Base-by-base conservation (phyloP, 768 basidiomycete species). In the Crassisporium funariophilum region DNA sequence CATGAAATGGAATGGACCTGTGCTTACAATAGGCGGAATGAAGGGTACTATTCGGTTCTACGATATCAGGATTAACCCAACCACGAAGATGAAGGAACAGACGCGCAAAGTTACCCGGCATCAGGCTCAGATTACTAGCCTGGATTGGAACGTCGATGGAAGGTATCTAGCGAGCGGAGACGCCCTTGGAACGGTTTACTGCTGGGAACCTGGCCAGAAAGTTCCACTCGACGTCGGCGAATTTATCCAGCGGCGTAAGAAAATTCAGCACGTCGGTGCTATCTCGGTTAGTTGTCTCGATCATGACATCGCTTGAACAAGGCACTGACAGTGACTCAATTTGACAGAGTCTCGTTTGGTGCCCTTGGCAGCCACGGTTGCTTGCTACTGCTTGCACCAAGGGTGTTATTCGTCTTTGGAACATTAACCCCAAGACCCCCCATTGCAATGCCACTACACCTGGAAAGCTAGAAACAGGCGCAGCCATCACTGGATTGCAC, bases 1-100 rank as follows among this genome's bases (percentile, higher is more conserved):
- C 13, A 68, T 93, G 66, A 72, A 74, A 16, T 92, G 88, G 84
- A 78, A 78, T 53, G 79, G 78, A 3, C 74, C 78, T 15, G 68
- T 84, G 9, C 70, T 93, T n/a, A 79, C 78, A 12, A 75, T 84
- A 11, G 88, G 88, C 3, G 81, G 82, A 33, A 57, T 69, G 47
- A 83, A 84, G 54, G 89, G 89, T n/a, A 75, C 77, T 21, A 85
- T 93, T 45, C 77, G 82, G 50, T 83, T 88, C 60, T 86, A 81
- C 56, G 88, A 91, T 60, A 86, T 84, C 1, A 68, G 88, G 15
- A 71, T 85, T 17, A 64, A 61, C 19, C 66, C 72, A 2, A 57
- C 65, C 8, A 45, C 65, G 20, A 76, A 74, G 64, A 71, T 77
- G 50, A 75, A 75, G 59, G 87, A 89, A 59, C 82, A 84, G 57